Conservation (phyloP, 2,329 filamentous ascomycete genomes). For the Beauveria sp. region DNA sequence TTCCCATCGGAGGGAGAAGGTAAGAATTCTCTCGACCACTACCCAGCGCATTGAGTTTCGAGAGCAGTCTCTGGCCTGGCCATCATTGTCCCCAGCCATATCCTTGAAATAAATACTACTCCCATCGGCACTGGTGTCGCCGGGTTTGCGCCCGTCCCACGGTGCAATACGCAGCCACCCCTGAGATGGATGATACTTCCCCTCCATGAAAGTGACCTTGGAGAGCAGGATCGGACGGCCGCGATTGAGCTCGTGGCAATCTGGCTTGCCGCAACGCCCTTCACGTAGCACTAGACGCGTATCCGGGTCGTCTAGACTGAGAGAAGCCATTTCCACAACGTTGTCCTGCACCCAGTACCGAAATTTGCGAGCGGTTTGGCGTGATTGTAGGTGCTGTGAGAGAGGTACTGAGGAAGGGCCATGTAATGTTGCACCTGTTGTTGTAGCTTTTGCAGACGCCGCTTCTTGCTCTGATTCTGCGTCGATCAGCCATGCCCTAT, state of each 20-base stretch:
- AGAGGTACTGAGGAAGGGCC: not conserved
- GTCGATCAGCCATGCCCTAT: constrained; percentile 28
- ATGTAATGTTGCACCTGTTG: not conserved
- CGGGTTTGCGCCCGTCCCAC: constrained; percentile 16
- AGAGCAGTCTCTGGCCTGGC: not conserved
- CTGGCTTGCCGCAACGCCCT: constrained; percentile 27
- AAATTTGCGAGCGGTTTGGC: constrained; percentile 29
- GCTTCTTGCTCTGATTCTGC: constrained; percentile 23
- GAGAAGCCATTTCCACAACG: constrained; percentile 29
- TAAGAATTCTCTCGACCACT: constrained; percentile 30
- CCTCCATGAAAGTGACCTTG: constrained; percentile 30
- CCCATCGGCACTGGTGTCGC: not conserved
- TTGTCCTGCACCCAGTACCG: constrained; percentile 31
- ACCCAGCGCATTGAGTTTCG: constrained; percentile 29
- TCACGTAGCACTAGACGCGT: constrained; percentile 26
- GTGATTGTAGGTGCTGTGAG: constrained; percentile 17
- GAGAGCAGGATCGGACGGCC: constrained; percentile 31
- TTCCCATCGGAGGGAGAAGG: constrained; percentile 30
- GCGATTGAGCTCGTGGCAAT: constrained; percentile 29
- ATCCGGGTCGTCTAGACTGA: constrained; percentile 28
- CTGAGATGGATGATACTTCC: constrained; percentile 21
- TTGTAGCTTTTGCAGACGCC: not conserved
- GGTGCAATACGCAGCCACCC: constrained; percentile 27
- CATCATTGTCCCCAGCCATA: not conserved
- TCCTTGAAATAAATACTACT: not conserved